These are phyloP conservation scores for Chrysanthemum makinoi DNA, from an alignment of 129 eudicot genomes.

Conservation along the genomic window DNA sequence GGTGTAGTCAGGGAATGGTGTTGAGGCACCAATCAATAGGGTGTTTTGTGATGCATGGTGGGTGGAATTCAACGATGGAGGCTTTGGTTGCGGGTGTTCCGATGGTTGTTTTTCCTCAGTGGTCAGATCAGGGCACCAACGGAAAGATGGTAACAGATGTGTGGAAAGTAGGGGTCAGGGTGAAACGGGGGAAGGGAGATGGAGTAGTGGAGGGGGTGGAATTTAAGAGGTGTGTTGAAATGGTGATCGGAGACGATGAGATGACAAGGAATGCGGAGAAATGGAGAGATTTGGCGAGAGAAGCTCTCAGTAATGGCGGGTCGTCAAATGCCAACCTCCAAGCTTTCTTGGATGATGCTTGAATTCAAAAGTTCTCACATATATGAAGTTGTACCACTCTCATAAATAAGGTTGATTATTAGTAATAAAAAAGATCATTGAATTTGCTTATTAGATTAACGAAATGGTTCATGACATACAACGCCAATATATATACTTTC, in stretches of 20 bases:
- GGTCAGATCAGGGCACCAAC: neutral
- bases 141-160: conserved; percentile 9
- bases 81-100: neutral
- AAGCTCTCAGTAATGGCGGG: conserved; percentile 1
- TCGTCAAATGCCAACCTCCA: neutral
- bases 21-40: conserved; percentile 10
- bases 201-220: conserved; percentile 10
- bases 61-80: conserved; percentile 9
- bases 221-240: conserved; percentile 8
- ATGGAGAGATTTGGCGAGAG: conserved; percentile 10
- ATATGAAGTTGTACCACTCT: too few species aligned
- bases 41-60: conserved; percentile 14
- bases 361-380: neutral
- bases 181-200: neutral
- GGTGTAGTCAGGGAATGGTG: conserved; percentile 3
- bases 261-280: conserved; percentile 11
- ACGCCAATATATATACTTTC: too few species aligned
- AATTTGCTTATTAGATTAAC: too few species aligned
- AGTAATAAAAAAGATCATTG: too few species aligned
- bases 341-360: conserved; percentile 12
- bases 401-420: too few species aligned
- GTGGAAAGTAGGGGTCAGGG: conserved; percentile 2
- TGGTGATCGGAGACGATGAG: neutral
- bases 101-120: neutral
- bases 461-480: too few species aligned